Base-by-base conservation (phyloP, 2,329 filamentous ascomycete genomes). In the Hypoxylon rubiginosum region DNA sequence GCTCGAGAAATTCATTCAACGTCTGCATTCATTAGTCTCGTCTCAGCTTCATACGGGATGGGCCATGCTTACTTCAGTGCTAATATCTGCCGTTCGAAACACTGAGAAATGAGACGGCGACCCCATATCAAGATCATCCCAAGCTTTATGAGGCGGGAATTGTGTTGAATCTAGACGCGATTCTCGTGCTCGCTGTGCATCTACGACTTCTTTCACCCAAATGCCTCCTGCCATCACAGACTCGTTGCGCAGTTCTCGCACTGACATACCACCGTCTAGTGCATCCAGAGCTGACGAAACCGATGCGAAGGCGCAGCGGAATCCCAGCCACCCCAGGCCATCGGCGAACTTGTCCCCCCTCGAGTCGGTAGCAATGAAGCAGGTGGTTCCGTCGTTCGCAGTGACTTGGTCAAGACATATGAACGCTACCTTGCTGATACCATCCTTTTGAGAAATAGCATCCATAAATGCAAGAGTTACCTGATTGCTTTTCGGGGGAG, bases 51-150 rank as follows among this genome's bases (percentile, higher is more conserved):
- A 1, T 26, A 15, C 30, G 6, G n/a, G 46, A n/a, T n/a, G 11
- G 7, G 46, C 11, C 13, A 6, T 15, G 5, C 24, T n/a, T 17
- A 54, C 58, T 36, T 60, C 58, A 3, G 46, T 24, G 11, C 26
- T 54, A 28, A 54, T 36, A 48, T 54, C 39, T 3, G 49, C 49
- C 9, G 57, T 60, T 53, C 49, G 48, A 49, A 54, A 54, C 1
- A 60, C 49, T 15, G 58, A 49, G 6, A 54, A 6, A 19, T 60
- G 46, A 32, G 24, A 28, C 2, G 21, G 21, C 7, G 5, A 24
- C 9, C 15, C 46, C 24, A 30, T 8, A 30, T 24, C 26, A 50
- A 24, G 32, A 34, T 49, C 45, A 26, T 49, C 21, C 21, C 45
- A 49, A 24, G 17, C 21, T 26, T 49, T 24, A 10, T 26, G 19